Conservation (phyloP, 1,284 basidiomycete genomes). For the Phaffia rhodozyma region DNA sequence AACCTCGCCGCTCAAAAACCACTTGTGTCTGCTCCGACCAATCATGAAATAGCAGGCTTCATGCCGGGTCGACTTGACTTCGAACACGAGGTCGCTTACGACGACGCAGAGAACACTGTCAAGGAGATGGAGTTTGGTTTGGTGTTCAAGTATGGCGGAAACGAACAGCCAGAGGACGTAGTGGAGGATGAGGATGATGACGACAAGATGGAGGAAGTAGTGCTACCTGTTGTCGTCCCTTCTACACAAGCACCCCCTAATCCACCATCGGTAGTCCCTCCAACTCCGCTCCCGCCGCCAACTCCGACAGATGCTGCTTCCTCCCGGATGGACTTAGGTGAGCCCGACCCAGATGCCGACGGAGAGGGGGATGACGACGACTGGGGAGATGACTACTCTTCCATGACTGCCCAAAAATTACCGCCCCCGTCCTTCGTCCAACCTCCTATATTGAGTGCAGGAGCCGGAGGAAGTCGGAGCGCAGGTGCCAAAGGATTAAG, state of each 20-base stretch:
- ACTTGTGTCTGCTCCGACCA: conserved; percentile 83
- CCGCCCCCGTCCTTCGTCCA: background rate
- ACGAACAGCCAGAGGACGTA: conserved; percentile 57
- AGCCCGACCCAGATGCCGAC: conserved; percentile 25
- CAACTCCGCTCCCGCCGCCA: background rate
- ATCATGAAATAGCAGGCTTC: conserved; percentile 87
- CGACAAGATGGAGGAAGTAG: conserved; percentile 16
- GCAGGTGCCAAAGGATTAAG: no score
- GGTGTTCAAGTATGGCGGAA: conserved; percentile 73
- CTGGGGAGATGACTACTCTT: conserved; percentile 10
- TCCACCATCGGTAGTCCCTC: background rate
- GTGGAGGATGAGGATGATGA: background rate
- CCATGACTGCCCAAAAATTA: background rate
- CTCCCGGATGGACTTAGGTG: conserved; percentile 27
- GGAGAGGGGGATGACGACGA: conserved; percentile 25
- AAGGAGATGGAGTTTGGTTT: conserved; percentile 95
- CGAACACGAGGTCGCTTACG: conserved; percentile 88
- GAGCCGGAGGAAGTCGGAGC: no score
- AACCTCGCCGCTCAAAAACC: conserved; percentile 42
- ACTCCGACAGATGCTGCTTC: conserved; percentile 1
- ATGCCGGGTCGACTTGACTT: conserved; percentile 96
- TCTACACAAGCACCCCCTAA: background rate
- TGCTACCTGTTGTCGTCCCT: background rate
- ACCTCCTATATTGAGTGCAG: no score
- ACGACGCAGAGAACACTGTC: conserved; percentile 82